A percentile compares a stretch with the other conserved stretches of the same genome.
These are phyloP conservation scores for Bonia amplexicaulis DNA, from an alignment of 176 grass and related monocot species.

Conservation along the genomic window DNA sequence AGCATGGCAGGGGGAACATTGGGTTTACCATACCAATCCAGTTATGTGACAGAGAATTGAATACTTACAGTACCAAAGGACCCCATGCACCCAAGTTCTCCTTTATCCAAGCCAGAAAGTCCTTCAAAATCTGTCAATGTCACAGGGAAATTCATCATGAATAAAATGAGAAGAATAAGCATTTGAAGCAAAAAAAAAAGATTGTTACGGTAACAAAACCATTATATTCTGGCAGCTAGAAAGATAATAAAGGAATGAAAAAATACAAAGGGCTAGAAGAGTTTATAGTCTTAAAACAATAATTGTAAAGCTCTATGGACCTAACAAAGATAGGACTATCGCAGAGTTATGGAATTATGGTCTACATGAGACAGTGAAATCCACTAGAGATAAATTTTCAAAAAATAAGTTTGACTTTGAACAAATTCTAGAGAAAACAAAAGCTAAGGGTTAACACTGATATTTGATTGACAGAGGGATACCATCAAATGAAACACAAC, in stretches of 20 bases:
- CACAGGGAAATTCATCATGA: neutral
- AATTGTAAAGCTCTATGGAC: neutral
- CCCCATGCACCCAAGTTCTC: constrained; percentile 94
- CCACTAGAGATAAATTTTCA: neutral
- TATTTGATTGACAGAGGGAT: neutral
- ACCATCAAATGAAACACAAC: neutral
- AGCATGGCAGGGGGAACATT: neutral
- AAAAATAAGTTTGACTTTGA: neutral
- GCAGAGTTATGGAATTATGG: neutral
- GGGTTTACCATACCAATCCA: neutral
- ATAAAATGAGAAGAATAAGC: constrained; percentile 9
- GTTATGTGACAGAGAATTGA: neutral
- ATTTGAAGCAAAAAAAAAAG: neutral
- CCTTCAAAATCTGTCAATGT: constrained; percentile 79
- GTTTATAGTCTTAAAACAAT: neutral
- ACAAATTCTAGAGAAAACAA: neutral
- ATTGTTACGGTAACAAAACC: neutral
- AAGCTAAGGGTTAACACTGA: neutral
- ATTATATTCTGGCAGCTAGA: neutral
- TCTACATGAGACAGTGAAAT: neutral
- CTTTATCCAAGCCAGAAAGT: constrained; percentile 94
- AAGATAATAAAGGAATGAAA: neutral
- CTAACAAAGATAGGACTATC: neutral
- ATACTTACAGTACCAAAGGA: constrained; percentile 94
- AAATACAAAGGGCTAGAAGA: neutral